These are phyloP conservation scores for Monosporascus sp. DNA, from an alignment of 2,329 filamentous ascomycete species.

Conservation along the genomic window DNA sequence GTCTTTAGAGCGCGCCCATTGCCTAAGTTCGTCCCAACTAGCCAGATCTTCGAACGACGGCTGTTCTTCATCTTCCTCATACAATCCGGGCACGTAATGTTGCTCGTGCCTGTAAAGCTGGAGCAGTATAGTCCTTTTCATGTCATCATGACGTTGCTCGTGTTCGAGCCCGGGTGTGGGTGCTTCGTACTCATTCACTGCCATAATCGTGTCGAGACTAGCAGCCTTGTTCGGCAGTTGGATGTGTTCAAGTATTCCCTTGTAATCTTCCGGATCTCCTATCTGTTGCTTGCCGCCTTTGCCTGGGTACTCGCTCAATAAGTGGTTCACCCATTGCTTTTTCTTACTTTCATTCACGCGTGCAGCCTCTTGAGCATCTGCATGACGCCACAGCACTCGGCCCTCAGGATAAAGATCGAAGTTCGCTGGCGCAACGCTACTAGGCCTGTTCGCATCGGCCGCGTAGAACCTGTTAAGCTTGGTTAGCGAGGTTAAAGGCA, in stretches of 20 bases:
- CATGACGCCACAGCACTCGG: constrained; percentile 24
- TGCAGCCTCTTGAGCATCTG: not conserved
- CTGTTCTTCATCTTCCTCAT: constrained; percentile 9
- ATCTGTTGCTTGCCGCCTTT: too few relatives aligned
- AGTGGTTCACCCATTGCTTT: not conserved
- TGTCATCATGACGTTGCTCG: not conserved
- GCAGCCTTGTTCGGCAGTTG: too few relatives aligned
- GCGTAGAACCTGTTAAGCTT: constrained; percentile 8
- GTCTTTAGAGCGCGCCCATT: constrained; percentile 2
- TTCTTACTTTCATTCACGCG: constrained; percentile 1
- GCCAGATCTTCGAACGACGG: constrained; percentile 21
- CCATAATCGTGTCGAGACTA: too few relatives aligned
- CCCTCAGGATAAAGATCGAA: constrained; percentile 24
- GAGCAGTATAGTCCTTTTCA: not conserved
- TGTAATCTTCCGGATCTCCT: too few relatives aligned
- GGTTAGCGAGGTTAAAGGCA: constrained; percentile 7
- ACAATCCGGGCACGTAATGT: not conserved
- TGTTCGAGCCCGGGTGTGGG: too few relatives aligned
- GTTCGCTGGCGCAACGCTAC: constrained; percentile 11
- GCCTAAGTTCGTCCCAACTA: constrained; percentile 17
- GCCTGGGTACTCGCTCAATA: constrained; percentile 1
- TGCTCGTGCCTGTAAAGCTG: not conserved
- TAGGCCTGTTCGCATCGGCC: not conserved
- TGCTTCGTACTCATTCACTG: too few relatives aligned
- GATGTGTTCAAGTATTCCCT: too few relatives aligned